These are phyloP conservation scores for Aspergillus ochraceoroseus DNA, from an alignment of 2,329 filamentous ascomycete genomes.

Conservation along the genomic window DNA sequence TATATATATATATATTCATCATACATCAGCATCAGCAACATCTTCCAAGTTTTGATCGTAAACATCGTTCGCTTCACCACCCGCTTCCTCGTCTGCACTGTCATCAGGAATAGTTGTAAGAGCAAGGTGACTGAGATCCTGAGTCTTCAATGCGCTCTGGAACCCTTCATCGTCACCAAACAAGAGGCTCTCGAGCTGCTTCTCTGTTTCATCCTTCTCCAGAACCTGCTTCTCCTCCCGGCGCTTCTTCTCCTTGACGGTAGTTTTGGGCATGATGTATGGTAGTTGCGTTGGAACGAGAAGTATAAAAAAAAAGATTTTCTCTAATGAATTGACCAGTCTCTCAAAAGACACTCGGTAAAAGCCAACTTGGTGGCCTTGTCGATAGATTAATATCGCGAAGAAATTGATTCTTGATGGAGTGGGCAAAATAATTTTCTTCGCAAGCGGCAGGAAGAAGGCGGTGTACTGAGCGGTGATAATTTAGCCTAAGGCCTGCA, in stretches of 20 bases:
- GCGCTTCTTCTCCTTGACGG: slow-evolving; percentile 31
- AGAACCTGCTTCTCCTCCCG: slow-evolving; percentile 28
- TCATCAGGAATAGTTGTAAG: slow-evolving; percentile 34
- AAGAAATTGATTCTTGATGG: neutral
- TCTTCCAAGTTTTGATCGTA: slow-evolving; percentile 55
- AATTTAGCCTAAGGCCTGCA: slow-evolving; percentile 9
- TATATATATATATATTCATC: too few relatives aligned
- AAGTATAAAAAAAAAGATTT: too few relatives aligned
- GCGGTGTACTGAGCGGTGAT: slow-evolving; percentile 29
- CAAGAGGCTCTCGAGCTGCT: slow-evolving; percentile 79
- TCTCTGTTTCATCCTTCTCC: slow-evolving; percentile 76
- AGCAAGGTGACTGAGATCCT: slow-evolving; percentile 42
- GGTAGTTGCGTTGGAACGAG: too few relatives aligned
- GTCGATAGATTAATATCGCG: neutral
- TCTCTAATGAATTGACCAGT: too few relatives aligned
- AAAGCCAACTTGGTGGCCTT: neutral
- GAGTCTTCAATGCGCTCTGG: slow-evolving; percentile 63
- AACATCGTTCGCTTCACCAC: slow-evolving; percentile 44
- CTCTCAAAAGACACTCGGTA: too few relatives aligned
- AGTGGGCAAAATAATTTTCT: slow-evolving; percentile 33
- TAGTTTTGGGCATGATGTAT: slow-evolving; percentile 27
- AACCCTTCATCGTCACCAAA: slow-evolving; percentile 86
- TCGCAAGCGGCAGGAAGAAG: slow-evolving; percentile 26
- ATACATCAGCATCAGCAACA: slow-evolving; percentile 67
- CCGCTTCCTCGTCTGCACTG: slow-evolving; percentile 22